Base-by-base conservation (phyloP, 345 rosid species). In the Euclidium syriacum region DNA sequence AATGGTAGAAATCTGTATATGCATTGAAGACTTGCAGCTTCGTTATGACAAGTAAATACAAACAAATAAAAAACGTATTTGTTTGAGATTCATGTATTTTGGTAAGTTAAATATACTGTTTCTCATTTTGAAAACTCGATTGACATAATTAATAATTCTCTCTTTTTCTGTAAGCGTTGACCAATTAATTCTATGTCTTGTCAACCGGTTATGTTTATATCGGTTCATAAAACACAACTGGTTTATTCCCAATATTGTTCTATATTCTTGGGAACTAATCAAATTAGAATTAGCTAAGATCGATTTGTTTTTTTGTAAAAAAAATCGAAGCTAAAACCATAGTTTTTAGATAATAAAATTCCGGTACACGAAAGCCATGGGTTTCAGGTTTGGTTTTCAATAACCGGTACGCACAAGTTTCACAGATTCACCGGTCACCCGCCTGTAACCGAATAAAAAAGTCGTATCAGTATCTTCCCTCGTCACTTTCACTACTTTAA, bases 381-480 rank as follows among this genome's bases (percentile, higher is more conserved):
- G 67, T 69, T 44, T 66, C 73, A 68, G 58, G 74, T 70, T 62
- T 2, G 38, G 69, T 62, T 39, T 46, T 62, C 16, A 62, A 36
- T 20, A 62, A 70, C 74, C 68, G 54, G 67, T 4, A 38, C 52
- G 26, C 16, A 50, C 46, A 29, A 30, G 2, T 15, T 51, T 68
- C 54, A 68, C 66, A 35, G 14, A 61, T 24, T 43, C 50, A 40
- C 52, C 49, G 47, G 27, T 44, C 57, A 18, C 35, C 48, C 6
- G 39, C 15, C 64, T 33, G 78, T 74, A 55, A 65, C 35, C 52
- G 46, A 50, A 58, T 36, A 39, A 53, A 66, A 15, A 2, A 39
- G 63, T 70, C 68, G 42, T 57, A 58, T 58, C 65, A 41, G 24
- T 52, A 20, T 35, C 59, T 51, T 38, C 19, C 40, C 3, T 46